phyloP scores from a whole-genome alignment of 495 filamentous ascomycete genomes.

The Apodospora peruviana region DNA sequence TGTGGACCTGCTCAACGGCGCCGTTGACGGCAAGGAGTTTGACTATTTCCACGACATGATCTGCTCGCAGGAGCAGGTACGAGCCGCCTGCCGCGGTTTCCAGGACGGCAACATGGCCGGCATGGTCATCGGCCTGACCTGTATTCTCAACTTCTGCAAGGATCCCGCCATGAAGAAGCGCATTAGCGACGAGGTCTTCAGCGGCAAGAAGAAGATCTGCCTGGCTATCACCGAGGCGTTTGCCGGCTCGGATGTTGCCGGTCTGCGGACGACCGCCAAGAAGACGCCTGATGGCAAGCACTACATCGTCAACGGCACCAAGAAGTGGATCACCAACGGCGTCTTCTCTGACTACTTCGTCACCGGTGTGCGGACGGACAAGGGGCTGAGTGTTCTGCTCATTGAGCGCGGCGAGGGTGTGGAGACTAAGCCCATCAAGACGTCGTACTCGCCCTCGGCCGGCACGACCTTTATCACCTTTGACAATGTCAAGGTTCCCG shows the following conservation, averaged over 20 bases:
- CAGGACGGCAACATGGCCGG: constrained; percentile 62
- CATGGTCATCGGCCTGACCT: constrained; percentile 79
- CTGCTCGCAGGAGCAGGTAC: constrained; percentile 64
- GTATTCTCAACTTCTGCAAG: constrained; percentile 72
- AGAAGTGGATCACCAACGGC: constrained; percentile 94
- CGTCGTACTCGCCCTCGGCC: constrained; percentile 72
- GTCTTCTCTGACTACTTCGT: constrained; percentile 82
- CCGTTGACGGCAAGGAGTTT: constrained; percentile 71
- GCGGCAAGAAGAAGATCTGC: constrained; percentile 80
- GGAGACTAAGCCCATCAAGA: constrained; percentile 80
- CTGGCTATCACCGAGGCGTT: constrained; percentile 88
- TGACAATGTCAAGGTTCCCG: constrained; percentile 82
- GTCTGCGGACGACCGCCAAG: constrained; percentile 71
- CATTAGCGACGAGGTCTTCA: constrained; percentile 66
- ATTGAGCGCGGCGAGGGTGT: constrained; percentile 64
- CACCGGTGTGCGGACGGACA: constrained; percentile 72
- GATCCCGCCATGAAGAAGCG: constrained; percentile 60
- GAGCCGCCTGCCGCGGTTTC: constrained; percentile 64
- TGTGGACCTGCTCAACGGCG: constrained; percentile 60
- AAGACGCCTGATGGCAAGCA: constrained; percentile 79
- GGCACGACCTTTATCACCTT: constrained; percentile 79
- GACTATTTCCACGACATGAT: constrained; percentile 86
- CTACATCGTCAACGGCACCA: constrained; percentile 84
- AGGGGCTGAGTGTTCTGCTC: constrained; percentile 74
- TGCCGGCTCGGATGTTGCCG: constrained; percentile 81